Conservation (phyloP, 495 filamentous ascomycete genomes). For the Annulohypoxylon stygium region DNA sequence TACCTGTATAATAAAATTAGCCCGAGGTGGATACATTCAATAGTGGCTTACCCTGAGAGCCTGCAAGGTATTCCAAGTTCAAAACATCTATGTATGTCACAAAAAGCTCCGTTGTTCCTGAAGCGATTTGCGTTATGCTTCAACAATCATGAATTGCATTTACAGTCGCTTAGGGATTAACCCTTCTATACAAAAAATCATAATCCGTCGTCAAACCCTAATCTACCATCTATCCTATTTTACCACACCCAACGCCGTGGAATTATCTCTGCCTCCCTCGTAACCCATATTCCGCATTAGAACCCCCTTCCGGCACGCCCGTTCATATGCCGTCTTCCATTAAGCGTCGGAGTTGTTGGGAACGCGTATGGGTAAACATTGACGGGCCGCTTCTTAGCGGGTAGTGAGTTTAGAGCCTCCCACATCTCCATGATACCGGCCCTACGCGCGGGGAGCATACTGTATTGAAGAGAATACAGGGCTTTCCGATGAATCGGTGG, state of each 20-base stretch:
- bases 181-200: conserved; percentile 41
- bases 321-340: conserved; percentile 49
- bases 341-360: conserved; percentile 22
- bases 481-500: conserved; percentile 94
- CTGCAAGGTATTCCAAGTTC: neutral
- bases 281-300: neutral
- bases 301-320: conserved; percentile 44
- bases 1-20: too few species aligned
- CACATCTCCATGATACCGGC: conserved; percentile 88
- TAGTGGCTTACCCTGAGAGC: too few species aligned
- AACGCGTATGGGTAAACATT: conserved; percentile 38
- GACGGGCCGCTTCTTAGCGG: conserved; percentile 52
- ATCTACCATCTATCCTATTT: conserved; percentile 27
- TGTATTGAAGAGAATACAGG: conserved; percentile 97
- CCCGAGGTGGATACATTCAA: too few species aligned
- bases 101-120: neutral
- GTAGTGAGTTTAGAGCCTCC: conserved; percentile 71
- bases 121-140: neutral
- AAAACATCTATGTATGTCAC: neutral
- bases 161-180: neutral
- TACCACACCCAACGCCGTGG: conserved; percentile 26
- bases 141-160: conserved; percentile 14
- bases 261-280: conserved; percentile 8
- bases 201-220: conserved; percentile 20
- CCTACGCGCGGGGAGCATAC: conserved; percentile 89